Evolutionary conservation across 306 rosid genomes (phyloP).

Genomic region (Cicer arietinum): DNA sequence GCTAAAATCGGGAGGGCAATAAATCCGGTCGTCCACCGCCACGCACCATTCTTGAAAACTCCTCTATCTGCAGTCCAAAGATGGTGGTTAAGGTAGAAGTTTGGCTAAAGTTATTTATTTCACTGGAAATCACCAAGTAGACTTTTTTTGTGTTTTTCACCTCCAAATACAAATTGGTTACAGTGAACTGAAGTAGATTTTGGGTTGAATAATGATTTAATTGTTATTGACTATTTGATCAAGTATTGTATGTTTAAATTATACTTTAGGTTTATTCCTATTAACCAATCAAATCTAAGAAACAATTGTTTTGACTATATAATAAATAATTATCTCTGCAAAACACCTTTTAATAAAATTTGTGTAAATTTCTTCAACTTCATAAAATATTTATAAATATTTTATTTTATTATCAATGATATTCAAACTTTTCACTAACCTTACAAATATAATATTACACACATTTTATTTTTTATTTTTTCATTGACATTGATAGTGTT

Average conservation of each 20-base stretch:
- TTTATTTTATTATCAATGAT: too few relatives aligned
- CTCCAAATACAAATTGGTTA: slow-evolving; percentile 34
- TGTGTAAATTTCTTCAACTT: too few relatives aligned
- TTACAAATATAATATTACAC: too few relatives aligned
- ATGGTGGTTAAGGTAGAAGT: slow-evolving; percentile 90
- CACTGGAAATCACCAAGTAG: slow-evolving; percentile 37
- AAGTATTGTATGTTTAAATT: slow-evolving; percentile 17
- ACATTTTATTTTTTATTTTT: too few relatives aligned
- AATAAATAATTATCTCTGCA: background rate
- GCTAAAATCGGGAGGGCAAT: slow-evolving; percentile 67
- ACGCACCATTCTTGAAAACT: slow-evolving; percentile 70
- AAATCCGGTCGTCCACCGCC: slow-evolving; percentile 66
- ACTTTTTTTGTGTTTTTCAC: slow-evolving; percentile 37
- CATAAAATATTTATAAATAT: too few relatives aligned
- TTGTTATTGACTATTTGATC: slow-evolving; percentile 18
- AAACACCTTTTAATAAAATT: too few relatives aligned
- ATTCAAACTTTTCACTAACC: too few relatives aligned
- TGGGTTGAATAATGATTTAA: slow-evolving; percentile 44
- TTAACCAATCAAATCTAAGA: background rate
- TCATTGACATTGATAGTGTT: too few relatives aligned
- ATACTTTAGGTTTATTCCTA: slow-evolving; percentile 6
- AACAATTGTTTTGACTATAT: background rate
- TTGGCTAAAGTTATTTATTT: slow-evolving; percentile 22
- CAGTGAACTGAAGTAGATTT: slow-evolving; percentile 38
- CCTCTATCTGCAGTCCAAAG: slow-evolving; percentile 78